Evolutionary conservation across 2,329 filamentous ascomycete genomes (phyloP).

Genomic region (Colletotrichum paranaense): DNA sequence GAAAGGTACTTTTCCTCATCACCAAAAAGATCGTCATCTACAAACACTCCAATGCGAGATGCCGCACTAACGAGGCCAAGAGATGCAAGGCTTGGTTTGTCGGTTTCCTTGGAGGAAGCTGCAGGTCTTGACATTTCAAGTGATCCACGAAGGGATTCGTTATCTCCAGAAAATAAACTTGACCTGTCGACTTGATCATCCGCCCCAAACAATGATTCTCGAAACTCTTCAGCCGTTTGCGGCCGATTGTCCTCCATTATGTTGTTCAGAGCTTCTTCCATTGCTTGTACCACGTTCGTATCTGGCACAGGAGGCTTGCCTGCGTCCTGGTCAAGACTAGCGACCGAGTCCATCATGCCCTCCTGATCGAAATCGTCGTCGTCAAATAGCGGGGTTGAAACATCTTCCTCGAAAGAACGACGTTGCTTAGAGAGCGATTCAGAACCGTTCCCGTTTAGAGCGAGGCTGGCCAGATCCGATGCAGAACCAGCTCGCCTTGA

Average conservation of each 20-base stretch:
- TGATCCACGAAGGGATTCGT: conserved; percentile 71
- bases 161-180: conserved; percentile 65
- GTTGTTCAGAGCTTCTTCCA: conserved; percentile 90
- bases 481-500: conserved; percentile 58
- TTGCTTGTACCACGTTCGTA: conserved; percentile 86
- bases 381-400: conserved; percentile 73
- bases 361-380: conserved; percentile 84
- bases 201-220: conserved; percentile 74
- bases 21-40: conserved; percentile 91
- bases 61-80: conserved; percentile 90
- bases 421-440: conserved; percentile 60
- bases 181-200: conserved; percentile 56
- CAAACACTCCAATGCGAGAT: conserved; percentile 90
- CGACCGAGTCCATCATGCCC: conserved; percentile 75
- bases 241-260: conserved; percentile 82
- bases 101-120: conserved; percentile 55
- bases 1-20: conserved; percentile 88
- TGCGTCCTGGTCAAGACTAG: conserved; percentile 82
- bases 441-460: conserved; percentile 50
- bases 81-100: conserved; percentile 90
- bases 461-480: conserved; percentile 56
- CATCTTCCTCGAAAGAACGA: conserved; percentile 76
- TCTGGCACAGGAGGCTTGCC: conserved; percentile 70
- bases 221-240: conserved; percentile 71
- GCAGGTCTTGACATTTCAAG: conserved; percentile 60